Percentiles rank a stretch among this genome's conserved stretches.
Conservation (phyloP, 768 basidiomycete species). For the Termitomyces sp. region DNA sequence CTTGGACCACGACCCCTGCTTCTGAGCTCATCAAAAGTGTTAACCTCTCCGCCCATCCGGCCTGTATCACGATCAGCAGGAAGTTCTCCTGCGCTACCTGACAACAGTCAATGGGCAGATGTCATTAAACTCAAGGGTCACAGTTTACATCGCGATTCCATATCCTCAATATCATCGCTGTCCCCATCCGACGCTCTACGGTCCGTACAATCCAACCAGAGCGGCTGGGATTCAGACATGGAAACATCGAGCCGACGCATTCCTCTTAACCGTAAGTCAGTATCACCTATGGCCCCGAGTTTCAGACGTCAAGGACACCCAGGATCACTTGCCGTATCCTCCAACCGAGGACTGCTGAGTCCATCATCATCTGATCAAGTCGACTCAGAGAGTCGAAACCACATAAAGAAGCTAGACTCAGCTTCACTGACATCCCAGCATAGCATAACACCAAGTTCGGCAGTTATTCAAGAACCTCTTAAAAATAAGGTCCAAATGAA, state of each 20-base stretch:
- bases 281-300: conserved; percentile 69
- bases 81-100: conserved; percentile 29
- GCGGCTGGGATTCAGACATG: conserved; percentile 58
- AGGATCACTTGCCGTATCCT: conserved; percentile 37
- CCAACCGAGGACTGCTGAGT: conserved; percentile 32
- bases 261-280: conserved; percentile 59
- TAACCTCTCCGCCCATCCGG: conserved; percentile 30
- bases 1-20: conserved; percentile 64
- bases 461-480: conserved; percentile 22
- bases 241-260: conserved; percentile 49
- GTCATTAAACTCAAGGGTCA: conserved; percentile 37
- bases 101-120: conserved; percentile 44
- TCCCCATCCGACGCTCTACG: conserved; percentile 51
- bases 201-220: conserved; percentile 32
- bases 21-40: conserved; percentile 45
- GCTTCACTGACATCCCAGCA: conserved; percentile 32
- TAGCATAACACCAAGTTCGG: conserved; percentile 31
- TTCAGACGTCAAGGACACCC: conserved; percentile 24
- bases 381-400: conserved; percentile 25
- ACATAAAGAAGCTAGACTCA: conserved; percentile 33
- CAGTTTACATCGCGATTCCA: conserved; percentile 46
- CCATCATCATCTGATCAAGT: conserved; percentile 20
- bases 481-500: conserved; percentile 21
- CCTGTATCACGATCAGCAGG: conserved; percentile 30
- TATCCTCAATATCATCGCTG: conserved; percentile 63